Percentiles rank a stretch among this genome's conserved stretches.
Evolutionary conservation across 2,329 filamentous ascomycete genomes (phyloP).

Genomic region (Beauveria scarabaeidicola): DNA sequence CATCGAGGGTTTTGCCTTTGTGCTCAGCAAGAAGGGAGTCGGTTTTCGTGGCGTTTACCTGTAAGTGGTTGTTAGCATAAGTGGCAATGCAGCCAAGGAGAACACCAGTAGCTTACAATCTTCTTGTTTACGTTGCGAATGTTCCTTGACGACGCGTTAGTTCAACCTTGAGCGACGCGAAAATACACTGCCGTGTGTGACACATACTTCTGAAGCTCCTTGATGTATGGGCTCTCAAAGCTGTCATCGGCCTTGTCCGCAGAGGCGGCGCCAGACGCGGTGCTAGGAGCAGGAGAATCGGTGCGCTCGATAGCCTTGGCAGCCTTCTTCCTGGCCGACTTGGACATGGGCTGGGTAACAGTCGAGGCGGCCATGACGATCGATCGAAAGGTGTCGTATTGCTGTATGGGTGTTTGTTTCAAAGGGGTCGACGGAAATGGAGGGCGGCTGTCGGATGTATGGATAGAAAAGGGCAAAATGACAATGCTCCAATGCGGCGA

Average conservation of each 20-base stretch:
- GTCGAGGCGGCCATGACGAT: conserved; percentile 53
- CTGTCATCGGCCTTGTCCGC: conserved; percentile 50
- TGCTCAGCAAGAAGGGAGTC: conserved; percentile 62
- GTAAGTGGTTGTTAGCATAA: conserved; percentile 1
- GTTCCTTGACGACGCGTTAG: conserved; percentile 45
- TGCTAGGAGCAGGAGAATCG: conserved; percentile 46
- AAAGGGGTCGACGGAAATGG: neutral
- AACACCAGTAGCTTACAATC: conserved; percentile 50
- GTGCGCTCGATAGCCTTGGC: conserved; percentile 42
- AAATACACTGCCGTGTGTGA: neutral
- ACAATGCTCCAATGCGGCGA: neutral
- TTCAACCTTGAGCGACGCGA: neutral
- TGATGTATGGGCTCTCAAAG: conserved; percentile 70
- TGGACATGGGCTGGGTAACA: conserved; percentile 48
- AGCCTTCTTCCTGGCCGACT: conserved; percentile 61
- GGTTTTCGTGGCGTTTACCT: conserved; percentile 66
- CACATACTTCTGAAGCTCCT: conserved; percentile 80
- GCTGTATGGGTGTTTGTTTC: conserved; percentile 4
- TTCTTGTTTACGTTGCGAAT: conserved; percentile 93
- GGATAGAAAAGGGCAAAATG: neutral
- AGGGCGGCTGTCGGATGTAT: neutral
- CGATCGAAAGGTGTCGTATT: neutral
- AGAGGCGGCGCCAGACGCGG: conserved; percentile 36
- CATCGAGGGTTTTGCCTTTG: conserved; percentile 61
- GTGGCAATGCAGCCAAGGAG: neutral